Evolutionary conservation across 2,329 filamentous ascomycete species (phyloP).

Genomic region (Verticillium tricorpus): DNA sequence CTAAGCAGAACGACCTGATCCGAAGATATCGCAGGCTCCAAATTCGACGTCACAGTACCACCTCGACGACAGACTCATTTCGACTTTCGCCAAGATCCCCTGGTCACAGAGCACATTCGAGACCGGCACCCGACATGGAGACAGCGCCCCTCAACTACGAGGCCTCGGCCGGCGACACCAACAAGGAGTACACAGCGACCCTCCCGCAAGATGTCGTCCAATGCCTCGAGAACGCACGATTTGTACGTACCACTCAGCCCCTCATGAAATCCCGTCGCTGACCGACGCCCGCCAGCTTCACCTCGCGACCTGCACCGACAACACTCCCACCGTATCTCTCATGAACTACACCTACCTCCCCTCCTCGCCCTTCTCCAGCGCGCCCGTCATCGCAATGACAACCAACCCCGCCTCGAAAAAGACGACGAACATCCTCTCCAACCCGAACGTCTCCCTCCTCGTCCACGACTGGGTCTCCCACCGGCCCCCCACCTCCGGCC

Average conservation of each 20-base stretch:
- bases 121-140: conserved; percentile 37
- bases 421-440: conserved; percentile 74
- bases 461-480: conserved; percentile 81
- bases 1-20: neutral
- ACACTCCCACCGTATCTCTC: conserved; percentile 85
- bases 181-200: conserved; percentile 63
- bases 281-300: conserved; percentile 64
- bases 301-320: conserved; percentile 81
- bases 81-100: neutral
- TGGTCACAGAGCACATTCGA: neutral
- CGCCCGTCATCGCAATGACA: conserved; percentile 93
- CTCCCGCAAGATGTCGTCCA: conserved; percentile 83
- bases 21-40: neutral
- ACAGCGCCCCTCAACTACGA: conserved; percentile 71
- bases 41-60: neutral
- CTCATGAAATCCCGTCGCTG: conserved; percentile 1
- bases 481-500: conserved; percentile 70
- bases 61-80: neutral
- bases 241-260: conserved; percentile 53
- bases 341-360: conserved; percentile 99
- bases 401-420: conserved; percentile 76
- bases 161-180: conserved; percentile 67
- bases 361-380: conserved; percentile 60
- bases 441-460: conserved; percentile 86
- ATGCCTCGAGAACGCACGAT: conserved; percentile 90